Evolutionary conservation across 805 yeast genomes (phyloP).

Genomic region (Kregervanrija pseudodelftensis): DNA sequence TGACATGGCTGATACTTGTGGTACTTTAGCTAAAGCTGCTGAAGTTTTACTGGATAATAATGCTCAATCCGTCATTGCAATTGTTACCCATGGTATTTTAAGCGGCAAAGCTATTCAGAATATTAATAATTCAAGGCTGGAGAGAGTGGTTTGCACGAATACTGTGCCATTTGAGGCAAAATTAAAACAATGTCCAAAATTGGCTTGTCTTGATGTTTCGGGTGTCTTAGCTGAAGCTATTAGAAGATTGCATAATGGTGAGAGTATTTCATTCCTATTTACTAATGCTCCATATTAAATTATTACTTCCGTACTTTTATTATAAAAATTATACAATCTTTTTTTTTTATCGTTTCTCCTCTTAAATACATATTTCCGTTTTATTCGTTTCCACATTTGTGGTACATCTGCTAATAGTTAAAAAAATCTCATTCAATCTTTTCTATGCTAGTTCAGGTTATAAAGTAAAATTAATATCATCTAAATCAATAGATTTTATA

Average conservation of each 20-base stretch:
- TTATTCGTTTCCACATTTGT: neutral
- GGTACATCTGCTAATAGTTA: too few relatives aligned
- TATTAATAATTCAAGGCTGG: slow-evolving; percentile 59
- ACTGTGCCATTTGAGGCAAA: slow-evolving; percentile 78
- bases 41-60: slow-evolving; percentile 75
- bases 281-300: slow-evolving; percentile 49
- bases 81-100: slow-evolving; percentile 93
- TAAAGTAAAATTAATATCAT: too few relatives aligned
- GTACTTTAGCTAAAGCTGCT: slow-evolving; percentile 92
- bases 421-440: too few relatives aligned
- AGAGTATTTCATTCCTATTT: slow-evolving; percentile 82
- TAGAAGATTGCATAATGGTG: slow-evolving; percentile 93
- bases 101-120: slow-evolving; percentile 77
- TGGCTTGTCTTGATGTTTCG: slow-evolving; percentile 78
- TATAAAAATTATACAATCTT: neutral
- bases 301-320: neutral
- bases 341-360: neutral
- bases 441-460: neutral
- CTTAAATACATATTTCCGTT: neutral
- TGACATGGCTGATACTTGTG: slow-evolving; percentile 99
- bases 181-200: slow-evolving; percentile 51
- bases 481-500: neutral
- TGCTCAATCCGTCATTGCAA: slow-evolving; percentile 82
- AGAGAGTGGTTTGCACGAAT: slow-evolving; percentile 82
- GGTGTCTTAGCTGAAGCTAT: slow-evolving; percentile 90